Evolutionary conservation across 352 stramenopile genomes (phyloP).

Genomic region (Phytophthora agathidicida): DNA sequence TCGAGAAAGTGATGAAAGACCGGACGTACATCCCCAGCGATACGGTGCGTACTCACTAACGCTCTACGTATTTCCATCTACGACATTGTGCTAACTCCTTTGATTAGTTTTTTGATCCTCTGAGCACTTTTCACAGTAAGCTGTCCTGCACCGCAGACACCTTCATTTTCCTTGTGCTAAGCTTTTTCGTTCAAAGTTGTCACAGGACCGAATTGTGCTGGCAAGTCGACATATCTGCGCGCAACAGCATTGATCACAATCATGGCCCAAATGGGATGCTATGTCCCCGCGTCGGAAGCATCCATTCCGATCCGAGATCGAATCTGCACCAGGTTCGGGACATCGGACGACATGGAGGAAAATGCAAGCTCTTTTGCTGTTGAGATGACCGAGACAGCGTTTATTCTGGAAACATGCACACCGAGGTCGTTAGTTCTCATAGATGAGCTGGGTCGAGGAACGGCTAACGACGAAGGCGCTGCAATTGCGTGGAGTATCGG

Average conservation of each 20-base stretch:
- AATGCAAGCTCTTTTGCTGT: conserved; percentile 92
- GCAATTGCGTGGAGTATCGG: conserved; percentile 90
- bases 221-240: conserved; percentile 92
- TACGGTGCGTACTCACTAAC: conserved; percentile 43
- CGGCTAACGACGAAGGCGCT: conserved; percentile 88
- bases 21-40: conserved; percentile 87
- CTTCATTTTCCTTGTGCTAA: conserved; percentile 6
- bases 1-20: conserved; percentile 73
- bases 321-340: conserved; percentile 93
- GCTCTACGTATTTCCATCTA: neutral
- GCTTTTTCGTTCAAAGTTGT: conserved; percentile 58
- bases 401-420: conserved; percentile 83
- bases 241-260: conserved; percentile 89
- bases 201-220: conserved; percentile 91
- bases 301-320: conserved; percentile 85
- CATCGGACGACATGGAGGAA: conserved; percentile 93
- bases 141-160: neutral
- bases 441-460: conserved; percentile 92
- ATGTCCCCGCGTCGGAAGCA: conserved; percentile 85
- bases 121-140: conserved; percentile 79
- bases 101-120: conserved; percentile 68
- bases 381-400: conserved; percentile 92
- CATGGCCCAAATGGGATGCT: conserved; percentile 91
- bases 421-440: conserved; percentile 85
- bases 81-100: conserved; percentile 2